Evolutionary conservation across 2,329 filamentous ascomycete genomes (phyloP), one percentile per base, ranked within the genome.

Genomic region (Monilinia polystroma): DNA sequence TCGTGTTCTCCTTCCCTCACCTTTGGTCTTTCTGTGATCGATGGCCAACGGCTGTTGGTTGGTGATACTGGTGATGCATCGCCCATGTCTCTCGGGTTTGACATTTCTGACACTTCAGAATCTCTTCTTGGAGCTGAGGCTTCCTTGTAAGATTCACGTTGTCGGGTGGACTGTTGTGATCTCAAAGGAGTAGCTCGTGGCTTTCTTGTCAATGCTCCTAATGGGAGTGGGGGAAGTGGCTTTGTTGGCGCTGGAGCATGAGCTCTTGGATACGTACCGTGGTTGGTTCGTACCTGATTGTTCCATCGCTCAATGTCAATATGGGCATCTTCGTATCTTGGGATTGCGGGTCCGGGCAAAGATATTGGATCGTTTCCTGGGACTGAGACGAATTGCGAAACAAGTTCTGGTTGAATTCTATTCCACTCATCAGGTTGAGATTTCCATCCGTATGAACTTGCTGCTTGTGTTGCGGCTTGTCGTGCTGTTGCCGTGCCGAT

Each of bases 281-380:
- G 68, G n/a, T 49, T 12, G 14, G 68, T 68, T 35, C 23, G 45
- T 16, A 62, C 35, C 43, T 64, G 53, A 0, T 4, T 4, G 8
- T 63, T 43, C 71, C 70, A 72, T 32, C 55, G 47, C 0, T 64
- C 29, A 47, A 56, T 57, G 14, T 72, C 66, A n/a, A 72, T 68
- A 0, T 52, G 43, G 12, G 59, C 64, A n/a, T 72, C 43, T 18
- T 66, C 38, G 32, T 67, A 67, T 16, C 32, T 35, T 7, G 66
- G 64, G 4, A 20, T 11, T 26, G 59, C 6, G 7, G 12, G 16
- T 20, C 55, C 8, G 3, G 29, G 59, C 3, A 62, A 64, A 12
- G 56, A 58, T 4, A 29, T 47, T 35, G 18, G 20, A 6, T 64
- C 41, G 35, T 60, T 49, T 20, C 68, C 66, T 26, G 69, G 51